Base-by-base conservation (phyloP, 179 eudicot species). In the Actinidia arguta region DNA sequence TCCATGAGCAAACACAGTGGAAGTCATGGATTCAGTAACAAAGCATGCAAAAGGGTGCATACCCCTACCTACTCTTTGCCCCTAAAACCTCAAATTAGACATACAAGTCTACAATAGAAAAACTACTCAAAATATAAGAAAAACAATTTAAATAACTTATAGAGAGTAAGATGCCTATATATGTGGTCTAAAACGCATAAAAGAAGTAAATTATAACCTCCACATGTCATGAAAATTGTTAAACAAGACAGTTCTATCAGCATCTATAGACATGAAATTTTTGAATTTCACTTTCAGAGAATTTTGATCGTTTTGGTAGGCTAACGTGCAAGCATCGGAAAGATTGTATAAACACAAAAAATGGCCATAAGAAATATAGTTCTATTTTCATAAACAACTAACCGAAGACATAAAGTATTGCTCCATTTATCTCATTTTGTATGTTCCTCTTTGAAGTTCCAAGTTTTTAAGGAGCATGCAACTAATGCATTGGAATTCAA, bases 251-350 rank as follows among this genome's bases (percentile, higher is more conserved):
- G 91, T 90, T 80, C 98, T 93, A 79, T 96, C 99, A 85, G 97
- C 97, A 90, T 96, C 99, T 54, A 96, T 91, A 42, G 99, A 96
- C 99, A 96, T 96, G 87, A 90, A 96, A 98, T n/a, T n/a, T 96
- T 88, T 94, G 98, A 85, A 96, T 92, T 87, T 96, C 98, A 63
- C 99, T 98, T 91, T 94, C 97, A 20, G 98, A 96, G 82, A 96
- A 96, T 63, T 87, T 92, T 61, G 94, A 88, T 79, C 93, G 88
- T 80, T 92, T 94, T 73, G 95, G 95, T 55, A 94, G 88, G 85
- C 90, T 91, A 75, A 91, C 90, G 80, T 74, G 77, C 68, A 95
- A 90, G 86, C 99, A 96, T 98, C 95, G 92, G 64, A 91, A 89
- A 78, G 48, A 63, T 47, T 59, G 54, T 70, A 22, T 14, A 64